Base-by-base conservation (phyloP, 495 filamentous ascomycete genomes). In the Penicillium diatomitis region DNA sequence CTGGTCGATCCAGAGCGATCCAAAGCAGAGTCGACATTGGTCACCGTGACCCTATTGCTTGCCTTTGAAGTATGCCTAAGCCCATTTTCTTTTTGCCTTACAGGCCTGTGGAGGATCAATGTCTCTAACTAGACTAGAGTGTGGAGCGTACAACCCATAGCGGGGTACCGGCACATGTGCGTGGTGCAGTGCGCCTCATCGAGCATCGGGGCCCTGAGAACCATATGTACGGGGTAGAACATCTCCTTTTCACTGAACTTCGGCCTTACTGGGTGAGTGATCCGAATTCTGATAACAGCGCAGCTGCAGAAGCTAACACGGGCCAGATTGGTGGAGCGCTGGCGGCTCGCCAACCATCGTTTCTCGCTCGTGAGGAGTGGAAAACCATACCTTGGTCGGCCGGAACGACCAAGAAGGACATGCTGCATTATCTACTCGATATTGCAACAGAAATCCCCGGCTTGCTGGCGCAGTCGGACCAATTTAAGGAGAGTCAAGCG, bases 191-290 rank as follows among this genome's bases (percentile, higher is more conserved):
- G 40, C 69, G 65, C 43, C 33, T 74, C 42, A 71, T 74, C 33
- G 63, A 74, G 40, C 70, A 74, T 53, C 66, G 70, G 11, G 70
- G 70, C 5, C 70, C 70, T 0, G 69, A 71, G 44, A 72, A 66
- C 34, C 70, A 74, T 45, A 65, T 72, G 43, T 65, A 68, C 47
- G 70, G 70, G 8, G 69, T 74, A 0, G 70, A 74, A 31, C 70
- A 74, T 52, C 52, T 71, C 6, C 38, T 74, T 2, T 74, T 66
- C 44, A 69, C 66, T 2, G 70, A 74, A 38, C 55, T 74, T 11
- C 63, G 70, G 6, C 69, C 70, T 27, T 74, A 71, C 32, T 74
- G 70, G 70, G 69, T 72, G 58, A 39, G 65, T 44, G 41, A 4
- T 30, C 42, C 8, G 2, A 3, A 20, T 20, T 20, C 20, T 20